Base-by-base conservation (phyloP, 176 grass and related monocot species). In the Oryza punctata region DNA sequence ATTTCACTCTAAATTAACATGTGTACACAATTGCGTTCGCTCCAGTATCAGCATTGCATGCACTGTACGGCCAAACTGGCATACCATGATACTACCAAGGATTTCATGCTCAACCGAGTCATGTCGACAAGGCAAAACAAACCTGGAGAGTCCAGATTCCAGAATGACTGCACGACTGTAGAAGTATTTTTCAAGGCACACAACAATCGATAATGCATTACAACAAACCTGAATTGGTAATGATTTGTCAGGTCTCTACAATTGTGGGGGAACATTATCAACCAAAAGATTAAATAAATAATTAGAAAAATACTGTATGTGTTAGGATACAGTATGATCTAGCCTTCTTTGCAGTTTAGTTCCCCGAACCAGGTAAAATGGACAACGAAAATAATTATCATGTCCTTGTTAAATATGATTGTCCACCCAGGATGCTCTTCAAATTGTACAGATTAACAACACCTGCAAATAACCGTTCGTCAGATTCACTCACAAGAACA, bases 201-300 rank as follows among this genome's bases (percentile, higher is more conserved):
- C 50, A 19, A 59, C 32, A 66, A 78, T 12, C 6, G 2, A 43
- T 44, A 68, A 24, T 67, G 21, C 80, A 87, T 80, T 84, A 84
- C 89, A 87, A 74, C 63, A 63, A 87, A 75, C 49, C 38, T 63
- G 61, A 78, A 72, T 2, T 0, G 11, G 68, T 73, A 69, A 37
- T n/a, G 67, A 64, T 90, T 74, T 87, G 43, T 64, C 13, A 70
- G 79, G 69, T 84, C 28, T 80, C 84, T 84, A 80, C 80, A 70
- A 41, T 63, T 30, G 65, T 65, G 65, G 40, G 27, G 27, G 1
- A 23, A 84, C 64, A 79, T 84, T 87, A 90, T 87, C 63, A 84
- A 84, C 89, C 85, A 84, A 84, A 90, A 84, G 80, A 87, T 80
- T 90, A 75, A 87, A 82, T 19, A 78, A 89, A 86, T 79, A 73